phyloP scores from a whole-genome alignment of 306 rosid species.

The Alnus rubra region DNA sequence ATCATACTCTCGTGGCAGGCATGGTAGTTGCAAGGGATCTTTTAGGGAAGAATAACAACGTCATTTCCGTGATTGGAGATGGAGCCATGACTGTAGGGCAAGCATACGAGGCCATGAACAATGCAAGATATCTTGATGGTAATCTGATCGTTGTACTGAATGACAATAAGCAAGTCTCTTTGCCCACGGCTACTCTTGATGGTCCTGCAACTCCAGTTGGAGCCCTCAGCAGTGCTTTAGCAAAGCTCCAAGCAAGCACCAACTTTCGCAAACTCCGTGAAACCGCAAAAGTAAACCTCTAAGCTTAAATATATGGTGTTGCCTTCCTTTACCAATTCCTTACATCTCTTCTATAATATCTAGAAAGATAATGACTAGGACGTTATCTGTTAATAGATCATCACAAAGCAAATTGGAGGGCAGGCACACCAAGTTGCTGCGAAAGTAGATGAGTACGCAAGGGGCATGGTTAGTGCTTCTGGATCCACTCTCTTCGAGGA shows the following conservation, averaged over 20 bases:
- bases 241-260: conserved; percentile 85
- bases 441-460: conserved; percentile 71
- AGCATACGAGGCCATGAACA: conserved; percentile 98
- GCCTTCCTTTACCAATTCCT: conserved; percentile 1
- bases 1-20: conserved; percentile 43
- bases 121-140: conserved; percentile 79
- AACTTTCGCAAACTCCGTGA: conserved; percentile 74
- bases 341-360: conserved; percentile 4
- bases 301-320: neutral
- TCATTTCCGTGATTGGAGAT: conserved; percentile 91
- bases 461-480: conserved; percentile 63
- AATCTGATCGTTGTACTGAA: conserved; percentile 82
- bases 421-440: conserved; percentile 71
- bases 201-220: conserved; percentile 96
- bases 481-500: conserved; percentile 76
- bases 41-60: conserved; percentile 65
- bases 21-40: conserved; percentile 96
- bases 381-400: conserved; percentile 36
- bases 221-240: conserved; percentile 71
- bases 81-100: conserved; percentile 98
- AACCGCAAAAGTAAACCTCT: conserved; percentile 72
- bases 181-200: conserved; percentile 92
- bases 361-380: conserved; percentile 26
- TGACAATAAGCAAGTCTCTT: conserved; percentile 94
- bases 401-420: conserved; percentile 70